A percentile compares a stretch with the other conserved stretches of the same genome.
These are phyloP conservation scores for Didymella arachidicola DNA, from an alignment of 2,329 filamentous ascomycete species.

Conservation along the genomic window DNA sequence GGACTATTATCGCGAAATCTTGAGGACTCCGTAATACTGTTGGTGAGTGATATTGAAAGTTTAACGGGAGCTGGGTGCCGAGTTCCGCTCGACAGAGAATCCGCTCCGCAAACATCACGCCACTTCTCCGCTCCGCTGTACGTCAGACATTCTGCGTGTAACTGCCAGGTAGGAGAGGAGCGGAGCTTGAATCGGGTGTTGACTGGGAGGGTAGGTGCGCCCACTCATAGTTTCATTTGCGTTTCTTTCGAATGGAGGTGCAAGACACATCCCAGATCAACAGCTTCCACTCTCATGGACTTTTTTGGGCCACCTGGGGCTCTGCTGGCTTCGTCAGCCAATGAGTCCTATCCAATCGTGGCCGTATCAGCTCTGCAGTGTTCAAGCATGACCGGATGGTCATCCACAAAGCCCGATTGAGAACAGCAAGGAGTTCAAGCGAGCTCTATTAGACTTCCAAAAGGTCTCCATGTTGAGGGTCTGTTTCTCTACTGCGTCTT, in stretches of 20 bases:
- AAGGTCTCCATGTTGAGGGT: not conserved
- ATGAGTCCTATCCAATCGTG: not conserved
- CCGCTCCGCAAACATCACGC: constrained; percentile 17
- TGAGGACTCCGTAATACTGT: not conserved
- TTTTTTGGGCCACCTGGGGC: not conserved
- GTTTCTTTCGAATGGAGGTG: not conserved
- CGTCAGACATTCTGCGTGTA: not conserved
- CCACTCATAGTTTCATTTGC: not conserved
- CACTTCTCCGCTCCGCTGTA: constrained; percentile 9
- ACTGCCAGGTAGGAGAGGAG: constrained; percentile 9
- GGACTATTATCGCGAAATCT: not conserved
- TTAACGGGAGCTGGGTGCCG: not conserved
- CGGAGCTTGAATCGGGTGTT: not conserved
- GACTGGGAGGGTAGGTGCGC: too few relatives aligned
- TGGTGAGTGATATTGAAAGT: not conserved
- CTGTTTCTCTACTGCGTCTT: not conserved
- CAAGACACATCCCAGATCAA: not conserved
- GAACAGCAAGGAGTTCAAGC: not conserved
- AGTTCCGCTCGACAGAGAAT: constrained; percentile 7
- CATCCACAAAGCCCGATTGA: not conserved
- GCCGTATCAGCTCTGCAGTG: not conserved
- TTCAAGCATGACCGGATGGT: not conserved
- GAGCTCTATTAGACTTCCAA: not conserved
- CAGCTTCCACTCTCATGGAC: not conserved
- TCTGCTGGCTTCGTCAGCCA: not conserved